Base-by-base conservation (phyloP, 2,329 filamentous ascomycete species). In the Colletotrichum brevisporum region DNA sequence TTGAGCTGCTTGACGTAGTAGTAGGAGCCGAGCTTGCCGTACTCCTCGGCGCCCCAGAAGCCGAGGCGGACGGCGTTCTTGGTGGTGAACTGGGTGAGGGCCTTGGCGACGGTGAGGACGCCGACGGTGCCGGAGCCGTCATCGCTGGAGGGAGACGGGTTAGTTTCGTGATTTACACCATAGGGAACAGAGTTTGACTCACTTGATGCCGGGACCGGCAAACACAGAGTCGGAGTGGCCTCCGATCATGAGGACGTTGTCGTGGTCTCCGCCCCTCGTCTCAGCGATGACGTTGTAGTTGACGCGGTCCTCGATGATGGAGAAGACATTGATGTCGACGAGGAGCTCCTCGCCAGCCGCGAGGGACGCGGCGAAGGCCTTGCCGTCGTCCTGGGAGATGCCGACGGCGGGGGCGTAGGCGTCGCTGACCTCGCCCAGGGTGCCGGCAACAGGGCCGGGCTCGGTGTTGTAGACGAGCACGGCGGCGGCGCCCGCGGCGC, bases 401-500 rank as follows among this genome's bases (percentile, higher is more conserved):
- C 86, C 85, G 1, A 88, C 80, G 31, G 83, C 83, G 1, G 89
- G 84, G 0, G 84, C 82, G 36, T 88, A 89, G 9, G 76, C 75
- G 41, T 73, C 75, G 52, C 82, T 82, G 0, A 83, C 81, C 6
- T 76, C 78, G 56, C 88, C 88, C 1, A 92, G 81, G 2, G 89
- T 91, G 36, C 88, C 90, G 6, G 84, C 75, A 1, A 83, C 64
- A 3, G 77, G 67, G 2, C 88, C 89, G 0, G 83, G 77, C 4
- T 80, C 84, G 69, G 91, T 91, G 81, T 92, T 91, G 79, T 90
- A 91, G 68, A 92, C 81, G 61, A 92, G 75, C 1, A 84, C 85
- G 1, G 81, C 90, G 0, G 77, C 76, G 1, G 90, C 90, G 18
- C 89, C 88, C 2, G 89, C 88, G 0, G 77, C 74, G 67, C 85